These are phyloP conservation scores for Entophlyctis luteolus DNA, from an alignment of 192 early-diverging fungal species.

Conservation along the genomic window DNA sequence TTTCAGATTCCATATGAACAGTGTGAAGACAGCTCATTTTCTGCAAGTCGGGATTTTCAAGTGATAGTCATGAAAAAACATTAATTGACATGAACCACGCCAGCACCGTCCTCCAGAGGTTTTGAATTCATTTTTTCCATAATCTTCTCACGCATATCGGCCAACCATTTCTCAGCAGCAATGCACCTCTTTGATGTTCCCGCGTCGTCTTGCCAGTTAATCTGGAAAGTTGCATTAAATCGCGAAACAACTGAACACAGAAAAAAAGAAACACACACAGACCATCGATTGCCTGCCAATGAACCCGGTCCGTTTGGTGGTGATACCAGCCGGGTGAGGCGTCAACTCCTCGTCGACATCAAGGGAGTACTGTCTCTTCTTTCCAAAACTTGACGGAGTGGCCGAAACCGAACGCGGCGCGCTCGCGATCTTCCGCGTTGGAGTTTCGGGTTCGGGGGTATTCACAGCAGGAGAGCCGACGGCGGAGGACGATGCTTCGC, in stretches of 20 bases:
- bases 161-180: neutral
- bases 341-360: no score
- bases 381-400: no score
- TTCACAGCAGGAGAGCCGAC: no score
- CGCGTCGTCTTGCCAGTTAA: neutral
- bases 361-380: no score
- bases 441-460: no score
- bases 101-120: neutral
- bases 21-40: neutral
- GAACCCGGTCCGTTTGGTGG: neutral
- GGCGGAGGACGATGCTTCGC: no score
- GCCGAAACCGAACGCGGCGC: no score
- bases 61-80: neutral
- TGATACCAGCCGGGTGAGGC: no score
- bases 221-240: neutral
- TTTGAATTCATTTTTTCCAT: neutral
- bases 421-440: no score
- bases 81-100: no score
- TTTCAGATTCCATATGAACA: neutral
- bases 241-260: neutral
- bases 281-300: conserved; percentile 1
- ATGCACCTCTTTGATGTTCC: neutral
- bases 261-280: neutral
- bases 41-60: neutral
- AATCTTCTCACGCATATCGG: neutral